Conservation (phyloP, 345 rosid species). For the Hibiscus trionum region DNA sequence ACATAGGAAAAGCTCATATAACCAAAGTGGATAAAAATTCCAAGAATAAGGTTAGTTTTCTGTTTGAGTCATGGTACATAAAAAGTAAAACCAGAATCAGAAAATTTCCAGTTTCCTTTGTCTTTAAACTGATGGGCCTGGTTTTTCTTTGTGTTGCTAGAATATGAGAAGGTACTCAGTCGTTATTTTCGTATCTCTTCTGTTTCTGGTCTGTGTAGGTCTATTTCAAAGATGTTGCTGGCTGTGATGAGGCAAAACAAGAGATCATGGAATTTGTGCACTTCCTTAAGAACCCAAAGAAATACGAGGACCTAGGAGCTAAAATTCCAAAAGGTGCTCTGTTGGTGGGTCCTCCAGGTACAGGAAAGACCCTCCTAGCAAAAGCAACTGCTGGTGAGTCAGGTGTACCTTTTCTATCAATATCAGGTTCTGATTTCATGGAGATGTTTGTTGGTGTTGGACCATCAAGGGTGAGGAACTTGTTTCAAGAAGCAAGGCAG, state of each 20-base stretch:
- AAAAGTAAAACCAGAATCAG: neutral
- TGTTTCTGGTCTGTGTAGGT: slow-evolving; percentile 35
- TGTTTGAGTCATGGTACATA: neutral
- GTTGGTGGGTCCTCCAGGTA: slow-evolving; percentile 92
- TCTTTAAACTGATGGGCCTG: neutral
- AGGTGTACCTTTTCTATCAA: slow-evolving; percentile 84
- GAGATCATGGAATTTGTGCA: slow-evolving; percentile 98
- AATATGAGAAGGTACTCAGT: neutral
- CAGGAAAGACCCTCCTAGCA: slow-evolving; percentile 95
- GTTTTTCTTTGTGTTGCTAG: neutral
- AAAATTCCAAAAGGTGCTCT: slow-evolving; percentile 95
- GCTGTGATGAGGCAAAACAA: slow-evolving; percentile 97
- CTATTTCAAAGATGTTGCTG: slow-evolving; percentile 90
- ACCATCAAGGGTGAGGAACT: slow-evolving; percentile 88
- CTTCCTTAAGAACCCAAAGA: slow-evolving; percentile 85
- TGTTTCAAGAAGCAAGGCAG: slow-evolving; percentile 94
- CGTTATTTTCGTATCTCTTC: neutral
- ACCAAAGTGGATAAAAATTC: slow-evolving; percentile 83
- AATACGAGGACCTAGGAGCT: slow-evolving; percentile 91
- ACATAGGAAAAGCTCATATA: slow-evolving; percentile 85
- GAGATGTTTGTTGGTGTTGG: slow-evolving; percentile 99
- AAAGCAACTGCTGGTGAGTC: slow-evolving; percentile 99
- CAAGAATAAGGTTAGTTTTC: slow-evolving; percentile 67
- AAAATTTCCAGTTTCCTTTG: neutral
- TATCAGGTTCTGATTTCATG: slow-evolving; percentile 96